A percentile compares a stretch with the other conserved stretches of the same genome.
Evolutionary conservation across 164 flowering plant species (phyloP).

Genomic region (Liquidambar formosana): DNA sequence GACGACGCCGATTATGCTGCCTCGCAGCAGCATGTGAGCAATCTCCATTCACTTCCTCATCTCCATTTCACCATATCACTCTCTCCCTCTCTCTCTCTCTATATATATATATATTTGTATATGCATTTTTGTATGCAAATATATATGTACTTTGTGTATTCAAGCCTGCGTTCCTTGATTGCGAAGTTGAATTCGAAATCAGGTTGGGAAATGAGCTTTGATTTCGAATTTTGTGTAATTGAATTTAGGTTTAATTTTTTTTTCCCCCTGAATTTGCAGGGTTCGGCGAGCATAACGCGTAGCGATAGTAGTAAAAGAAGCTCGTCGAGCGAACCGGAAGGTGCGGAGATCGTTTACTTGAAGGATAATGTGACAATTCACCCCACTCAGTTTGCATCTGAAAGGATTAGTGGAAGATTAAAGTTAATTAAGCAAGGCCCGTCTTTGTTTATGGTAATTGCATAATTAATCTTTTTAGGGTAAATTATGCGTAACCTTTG

Average conservation of each 20-base stretch:
- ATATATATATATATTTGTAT: not conserved
- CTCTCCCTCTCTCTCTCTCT: too few relatives aligned
- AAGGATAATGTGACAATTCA: conserved; percentile 97
- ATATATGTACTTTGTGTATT: not conserved
- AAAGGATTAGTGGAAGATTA: conserved; percentile 89
- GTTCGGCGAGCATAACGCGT: conserved; percentile 47
- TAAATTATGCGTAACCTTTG: too few relatives aligned
- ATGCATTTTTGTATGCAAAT: not conserved
- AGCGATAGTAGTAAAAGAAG: conserved; percentile 53
- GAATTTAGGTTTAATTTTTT: not conserved
- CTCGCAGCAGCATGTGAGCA: conserved; percentile 68
- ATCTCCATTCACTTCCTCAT: not conserved
- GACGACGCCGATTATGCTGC: conserved; percentile 98
- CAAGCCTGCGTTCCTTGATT: not conserved
- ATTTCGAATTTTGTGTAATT: not conserved
- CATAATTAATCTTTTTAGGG: too few relatives aligned
- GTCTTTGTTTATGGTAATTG: conserved; percentile 70
- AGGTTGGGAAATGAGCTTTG: not conserved
- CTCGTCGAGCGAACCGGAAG: conserved; percentile 53
- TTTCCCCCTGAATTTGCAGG: conserved; percentile 30
- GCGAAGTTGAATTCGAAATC: not conserved
- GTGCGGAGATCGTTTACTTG: conserved; percentile 67
- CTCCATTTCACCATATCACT: not conserved
- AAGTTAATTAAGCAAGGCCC: conserved; percentile 79
- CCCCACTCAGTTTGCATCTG: conserved; percentile 89